Percentiles rank a stretch among this genome's conserved stretches.
Evolutionary conservation across 805 yeast genomes (phyloP).

Genomic region (Starmera amethionina): DNA sequence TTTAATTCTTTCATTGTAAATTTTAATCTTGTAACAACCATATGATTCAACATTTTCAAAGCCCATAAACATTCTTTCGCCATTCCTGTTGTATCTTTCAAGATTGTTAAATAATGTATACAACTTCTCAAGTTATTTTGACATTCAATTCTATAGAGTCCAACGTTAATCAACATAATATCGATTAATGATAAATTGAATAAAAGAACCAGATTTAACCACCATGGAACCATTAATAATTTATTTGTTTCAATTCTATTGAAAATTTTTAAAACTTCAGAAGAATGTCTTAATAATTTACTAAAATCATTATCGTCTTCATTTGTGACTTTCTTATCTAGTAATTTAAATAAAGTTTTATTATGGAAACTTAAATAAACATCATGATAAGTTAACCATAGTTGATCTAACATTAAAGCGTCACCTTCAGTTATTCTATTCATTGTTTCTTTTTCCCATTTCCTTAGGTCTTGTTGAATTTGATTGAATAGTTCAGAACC

Average conservation of each 20-base stretch:
- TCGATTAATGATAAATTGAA: conserved; percentile 34
- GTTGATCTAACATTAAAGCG: conserved; percentile 10
- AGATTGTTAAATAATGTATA: conserved; percentile 14
- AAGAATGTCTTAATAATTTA: conserved; percentile 22
- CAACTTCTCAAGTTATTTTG: conserved; percentile 7
- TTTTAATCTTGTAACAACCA: conserved; percentile 34
- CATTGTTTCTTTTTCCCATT: conserved; percentile 12
- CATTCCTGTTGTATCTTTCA: conserved; percentile 30
- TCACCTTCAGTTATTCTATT: conserved; percentile 9
- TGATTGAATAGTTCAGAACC: conserved; percentile 6
- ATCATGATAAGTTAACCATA: conserved; percentile 13
- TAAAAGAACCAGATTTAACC: conserved; percentile 32
- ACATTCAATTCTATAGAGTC: conserved; percentile 17
- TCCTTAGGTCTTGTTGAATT: conserved; percentile 8
- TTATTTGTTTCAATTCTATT: conserved; percentile 21
- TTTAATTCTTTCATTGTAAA: conserved; percentile 29
- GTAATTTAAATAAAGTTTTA: conserved; percentile 9
- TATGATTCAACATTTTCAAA: conserved; percentile 42
- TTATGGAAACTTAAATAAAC: conserved; percentile 10
- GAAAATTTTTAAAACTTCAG: conserved; percentile 22
- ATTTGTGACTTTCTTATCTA: conserved; percentile 6
- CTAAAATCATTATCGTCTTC: conserved; percentile 15
- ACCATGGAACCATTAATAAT: conserved; percentile 39
- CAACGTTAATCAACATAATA: conserved; percentile 33
- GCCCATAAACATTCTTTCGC: conserved; percentile 56